A percentile compares a stretch with the other conserved stretches of the same genome.
phyloP scores from a whole-genome alignment of 192 early-diverging fungal species.

The Funneliformis mosseae region DNA sequence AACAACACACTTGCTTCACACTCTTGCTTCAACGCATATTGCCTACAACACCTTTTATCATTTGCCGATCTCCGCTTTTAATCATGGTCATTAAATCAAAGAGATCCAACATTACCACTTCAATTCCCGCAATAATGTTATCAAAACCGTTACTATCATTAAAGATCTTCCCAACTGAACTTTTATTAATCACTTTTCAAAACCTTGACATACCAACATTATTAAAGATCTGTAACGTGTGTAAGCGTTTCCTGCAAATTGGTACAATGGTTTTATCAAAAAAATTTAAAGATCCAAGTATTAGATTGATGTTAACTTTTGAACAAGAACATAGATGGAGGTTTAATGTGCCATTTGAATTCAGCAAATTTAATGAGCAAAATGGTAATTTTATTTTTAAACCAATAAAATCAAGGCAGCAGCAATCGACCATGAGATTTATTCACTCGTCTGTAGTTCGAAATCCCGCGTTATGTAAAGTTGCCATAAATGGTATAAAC shows the following conservation, averaged over 20 bases:
- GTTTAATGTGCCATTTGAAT: background rate
- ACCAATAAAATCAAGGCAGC: background rate
- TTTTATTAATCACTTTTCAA: constrained; percentile 10
- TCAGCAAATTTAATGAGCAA: background rate
- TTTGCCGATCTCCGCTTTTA: background rate
- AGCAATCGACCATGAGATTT: background rate
- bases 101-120: background rate
- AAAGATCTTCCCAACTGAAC: background rate
- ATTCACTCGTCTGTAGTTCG: background rate
- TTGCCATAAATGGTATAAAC: background rate
- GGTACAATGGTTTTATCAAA: background rate
- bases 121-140: background rate
- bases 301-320: background rate
- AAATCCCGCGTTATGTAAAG: constrained; percentile 2
- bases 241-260: background rate
- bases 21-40: too few relatives aligned
- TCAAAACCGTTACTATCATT: background rate
- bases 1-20: too few relatives aligned
- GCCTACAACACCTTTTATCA: too few relatives aligned
- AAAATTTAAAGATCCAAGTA: constrained; percentile 2
- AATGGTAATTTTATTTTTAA: constrained; percentile 7
- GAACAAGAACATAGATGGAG: constrained; percentile 20
- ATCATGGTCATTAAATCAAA: background rate
- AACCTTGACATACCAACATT: background rate
- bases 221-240: constrained; percentile 1